Evolutionary conservation across 495 filamentous ascomycete genomes (phyloP).

Genomic region (Pseudotulostoma volvatum): DNA sequence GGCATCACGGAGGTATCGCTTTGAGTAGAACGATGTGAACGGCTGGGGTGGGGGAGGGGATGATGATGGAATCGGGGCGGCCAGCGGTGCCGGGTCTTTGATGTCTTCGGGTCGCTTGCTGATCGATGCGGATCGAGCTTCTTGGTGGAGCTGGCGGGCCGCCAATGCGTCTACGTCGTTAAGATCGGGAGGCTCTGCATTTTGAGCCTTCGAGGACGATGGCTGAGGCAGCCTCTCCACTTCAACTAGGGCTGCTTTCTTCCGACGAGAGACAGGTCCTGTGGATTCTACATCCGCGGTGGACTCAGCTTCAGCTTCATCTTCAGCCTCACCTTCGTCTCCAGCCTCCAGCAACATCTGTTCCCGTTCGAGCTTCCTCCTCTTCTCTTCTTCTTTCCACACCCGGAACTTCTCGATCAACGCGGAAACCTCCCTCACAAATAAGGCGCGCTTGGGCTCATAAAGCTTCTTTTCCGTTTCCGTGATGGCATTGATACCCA

Average conservation of each 20-base stretch:
- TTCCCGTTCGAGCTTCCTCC: slow-evolving; percentile 52
- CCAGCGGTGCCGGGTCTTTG: slow-evolving; percentile 5
- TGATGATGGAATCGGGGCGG: background rate
- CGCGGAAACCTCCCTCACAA: slow-evolving; percentile 60
- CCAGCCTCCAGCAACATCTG: slow-evolving; percentile 13
- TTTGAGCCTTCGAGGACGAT: slow-evolving; percentile 18
- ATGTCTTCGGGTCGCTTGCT: slow-evolving; percentile 1
- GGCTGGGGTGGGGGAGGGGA: slow-evolving; percentile 21
- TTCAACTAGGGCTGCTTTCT: slow-evolving; percentile 8
- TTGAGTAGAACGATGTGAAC: slow-evolving; percentile 73
- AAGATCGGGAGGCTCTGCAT: slow-evolving; percentile 39
- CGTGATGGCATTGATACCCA: slow-evolving; percentile 80
- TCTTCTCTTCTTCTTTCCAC: slow-evolving; percentile 86
- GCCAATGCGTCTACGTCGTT: slow-evolving; percentile 60
- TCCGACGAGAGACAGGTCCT: background rate
- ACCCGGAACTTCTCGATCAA: slow-evolving; percentile 72
- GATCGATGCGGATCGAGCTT: slow-evolving; percentile 34
- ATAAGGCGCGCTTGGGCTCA: slow-evolving; percentile 69
- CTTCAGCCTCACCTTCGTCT: background rate
- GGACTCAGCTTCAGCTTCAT: slow-evolving; percentile 1
- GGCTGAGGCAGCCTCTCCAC: slow-evolving; percentile 13
- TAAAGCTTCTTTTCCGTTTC: slow-evolving; percentile 70
- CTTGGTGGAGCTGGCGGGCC: slow-evolving; percentile 56
- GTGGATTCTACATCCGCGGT: slow-evolving; percentile 1
- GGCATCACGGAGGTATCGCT: slow-evolving; percentile 56